phyloP scores from a whole-genome alignment of 805 yeast genomes.

The Wickerhamiella kurtzmanii region DNA sequence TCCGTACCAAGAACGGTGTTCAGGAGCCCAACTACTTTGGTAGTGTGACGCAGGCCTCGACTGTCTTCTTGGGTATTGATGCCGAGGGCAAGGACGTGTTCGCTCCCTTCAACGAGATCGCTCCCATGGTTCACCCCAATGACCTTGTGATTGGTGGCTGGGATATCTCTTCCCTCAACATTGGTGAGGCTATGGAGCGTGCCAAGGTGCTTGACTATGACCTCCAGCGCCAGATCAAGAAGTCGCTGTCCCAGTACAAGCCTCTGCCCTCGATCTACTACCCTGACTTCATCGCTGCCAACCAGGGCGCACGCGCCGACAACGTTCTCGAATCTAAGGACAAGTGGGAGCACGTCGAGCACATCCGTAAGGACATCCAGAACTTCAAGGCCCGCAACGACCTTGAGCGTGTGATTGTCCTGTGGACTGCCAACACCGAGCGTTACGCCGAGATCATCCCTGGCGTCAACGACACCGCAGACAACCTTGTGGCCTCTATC shows the following conservation, averaged over 20 bases:
- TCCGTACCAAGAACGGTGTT: slow-evolving; percentile 71
- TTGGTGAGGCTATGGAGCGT: slow-evolving; percentile 69
- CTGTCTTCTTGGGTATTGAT: slow-evolving; percentile 81
- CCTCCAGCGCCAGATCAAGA: slow-evolving; percentile 61
- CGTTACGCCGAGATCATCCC: slow-evolving; percentile 65
- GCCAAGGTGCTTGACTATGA: slow-evolving; percentile 78
- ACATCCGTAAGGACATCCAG: slow-evolving; percentile 68
- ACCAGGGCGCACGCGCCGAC: slow-evolving; percentile 85
- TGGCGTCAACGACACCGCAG: slow-evolving; percentile 83
- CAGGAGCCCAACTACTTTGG: slow-evolving; percentile 77
- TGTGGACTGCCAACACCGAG: slow-evolving; percentile 98
- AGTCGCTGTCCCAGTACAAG: slow-evolving; percentile 42
- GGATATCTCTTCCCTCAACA: slow-evolving; percentile 69
- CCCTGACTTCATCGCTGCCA: slow-evolving; percentile 93
- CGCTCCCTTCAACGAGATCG: slow-evolving; percentile 79
- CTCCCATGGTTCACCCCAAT: slow-evolving; percentile 82
- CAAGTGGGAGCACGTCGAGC: slow-evolving; percentile 86
- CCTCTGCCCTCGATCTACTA: slow-evolving; percentile 84
- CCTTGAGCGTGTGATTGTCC: slow-evolving; percentile 75
- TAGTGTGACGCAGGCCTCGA: slow-evolving; percentile 85
- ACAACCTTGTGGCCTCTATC: slow-evolving; percentile 58
- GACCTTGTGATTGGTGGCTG: slow-evolving; percentile 87
- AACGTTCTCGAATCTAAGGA: slow-evolving; percentile 58
- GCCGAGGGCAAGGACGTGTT: slow-evolving; percentile 70
- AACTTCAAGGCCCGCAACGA: slow-evolving; percentile 58